Base-by-base conservation (phyloP, 164 flowering plant species). In the Liriodendron chinense region DNA sequence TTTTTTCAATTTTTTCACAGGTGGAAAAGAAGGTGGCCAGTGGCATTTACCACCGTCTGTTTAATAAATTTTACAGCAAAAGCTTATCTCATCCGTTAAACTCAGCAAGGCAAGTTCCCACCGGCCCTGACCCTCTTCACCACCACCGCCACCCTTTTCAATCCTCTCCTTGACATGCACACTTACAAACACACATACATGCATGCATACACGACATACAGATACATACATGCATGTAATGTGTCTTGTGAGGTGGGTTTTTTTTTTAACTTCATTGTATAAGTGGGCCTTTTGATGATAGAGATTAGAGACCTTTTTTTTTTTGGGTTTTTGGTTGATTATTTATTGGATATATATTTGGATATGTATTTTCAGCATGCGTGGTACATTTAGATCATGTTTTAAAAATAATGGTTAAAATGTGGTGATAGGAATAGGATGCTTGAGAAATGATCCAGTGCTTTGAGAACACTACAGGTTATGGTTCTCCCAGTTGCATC, bases 121-220 rank as follows among this genome's bases (percentile, higher is more conserved):
- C 86, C 1, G 86, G 86, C 43, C 86, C 85, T 20, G 86, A 85
- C 78, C 88, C 88, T 75, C 84, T 84, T 70, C 88, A 85, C 78
- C 88, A 85, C 65, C 73, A 82, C 78, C 28, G 34, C 63, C n/a
- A 50, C 70, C 86, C 88, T 18, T 20, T 53, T 13, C 57, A 74
- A 5, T 23, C 26, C 34, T 24, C 12, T 64, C 84, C 82, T 53
- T 84, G 75, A 84, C 7, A 47, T 47, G 22, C 4, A 20, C 25
- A 21, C 47, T 7, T 20, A 69, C 13, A 43, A 10, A 8, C 43
- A 9, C 12, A 43, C 20, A 53, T 53, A 3, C 13, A 34, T 34
- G 43, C 43, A 34, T 34, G 43, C 43, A 34, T 34, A 34, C 43
- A 34, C 43, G 6, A 34, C 43, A 34, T 34, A n/a, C 1, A 14